phyloP scores from a whole-genome alignment of 148 eudicot genomes.

The Rhododendron vialii region DNA sequence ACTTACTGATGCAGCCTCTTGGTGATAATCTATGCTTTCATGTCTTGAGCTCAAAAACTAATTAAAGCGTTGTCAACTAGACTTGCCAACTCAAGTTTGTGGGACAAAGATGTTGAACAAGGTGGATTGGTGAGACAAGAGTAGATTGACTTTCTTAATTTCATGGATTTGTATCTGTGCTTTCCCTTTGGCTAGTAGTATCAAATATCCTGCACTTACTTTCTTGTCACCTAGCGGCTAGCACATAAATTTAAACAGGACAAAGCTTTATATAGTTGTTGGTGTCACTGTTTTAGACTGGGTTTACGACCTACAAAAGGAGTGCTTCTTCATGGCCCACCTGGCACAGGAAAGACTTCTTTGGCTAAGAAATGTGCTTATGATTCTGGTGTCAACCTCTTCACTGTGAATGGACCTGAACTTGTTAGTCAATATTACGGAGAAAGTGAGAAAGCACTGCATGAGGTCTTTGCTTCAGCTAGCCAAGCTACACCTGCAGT shows the following conservation, averaged over 20 bases:
- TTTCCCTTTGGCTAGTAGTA: neutral
- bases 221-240: neutral
- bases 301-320: slow-evolving; percentile 88
- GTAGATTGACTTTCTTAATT: neutral
- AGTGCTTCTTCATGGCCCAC: slow-evolving; percentile 95
- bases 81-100: neutral
- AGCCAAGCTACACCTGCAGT: slow-evolving; percentile 75
- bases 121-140: neutral
- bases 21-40: neutral
- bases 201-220: neutral
- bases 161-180: neutral
- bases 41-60: neutral
- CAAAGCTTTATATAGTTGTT: slow-evolving; percentile 10
- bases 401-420: slow-evolving; percentile 88
- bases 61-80: neutral
- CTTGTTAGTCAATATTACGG: slow-evolving; percentile 73
- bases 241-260: neutral
- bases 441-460: slow-evolving; percentile 84
- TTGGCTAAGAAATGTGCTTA: slow-evolving; percentile 70
- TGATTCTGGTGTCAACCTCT: slow-evolving; percentile 76
- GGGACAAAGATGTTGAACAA: neutral
- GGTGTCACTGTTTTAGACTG: slow-evolving; percentile 43
- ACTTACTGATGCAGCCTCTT: neutral
- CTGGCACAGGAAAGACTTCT: slow-evolving; percentile 96
- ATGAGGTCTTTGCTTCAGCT: slow-evolving; percentile 71